Evolutionary conservation across 257 asterid genomes (phyloP).

Genomic region (Osmanthus fragrans): DNA sequence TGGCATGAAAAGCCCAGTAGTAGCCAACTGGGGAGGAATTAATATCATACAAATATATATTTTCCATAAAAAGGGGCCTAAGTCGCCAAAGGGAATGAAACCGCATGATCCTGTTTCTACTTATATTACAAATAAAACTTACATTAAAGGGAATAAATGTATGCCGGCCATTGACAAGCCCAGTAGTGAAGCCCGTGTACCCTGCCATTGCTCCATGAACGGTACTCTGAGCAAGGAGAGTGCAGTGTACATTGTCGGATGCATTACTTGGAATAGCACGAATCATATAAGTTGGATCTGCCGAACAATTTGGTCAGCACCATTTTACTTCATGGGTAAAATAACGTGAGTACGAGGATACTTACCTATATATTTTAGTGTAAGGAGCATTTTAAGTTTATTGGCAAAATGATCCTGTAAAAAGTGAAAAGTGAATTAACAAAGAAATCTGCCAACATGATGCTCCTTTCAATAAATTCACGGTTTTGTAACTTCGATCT

Average conservation of each 20-base stretch:
- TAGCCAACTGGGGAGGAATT: neutral
- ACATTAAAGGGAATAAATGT: conserved; percentile 54
- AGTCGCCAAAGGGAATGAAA: neutral
- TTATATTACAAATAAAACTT: conserved; percentile 21
- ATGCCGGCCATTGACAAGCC: conserved; percentile 53
- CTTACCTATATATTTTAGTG: conserved; percentile 53
- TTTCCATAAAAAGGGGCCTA: neutral
- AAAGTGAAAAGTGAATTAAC: conserved; percentile 27
- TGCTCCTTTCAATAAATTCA: conserved; percentile 13
- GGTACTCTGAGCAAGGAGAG: conserved; percentile 59
- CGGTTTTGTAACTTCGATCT: neutral
- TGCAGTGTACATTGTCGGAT: conserved; percentile 55
- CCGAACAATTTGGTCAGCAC: conserved; percentile 18
- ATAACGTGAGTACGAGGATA: neutral
- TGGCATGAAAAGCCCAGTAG: neutral
- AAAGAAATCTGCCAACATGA: conserved; percentile 1
- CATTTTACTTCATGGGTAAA: neutral
- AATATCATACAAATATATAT: neutral
- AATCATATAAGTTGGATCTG: conserved; percentile 61
- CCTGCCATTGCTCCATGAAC: conserved; percentile 66
- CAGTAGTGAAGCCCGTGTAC: conserved; percentile 47
- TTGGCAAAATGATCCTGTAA: conserved; percentile 46
- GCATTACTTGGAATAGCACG: conserved; percentile 65
- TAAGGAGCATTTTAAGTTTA: conserved; percentile 29
- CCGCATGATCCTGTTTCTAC: neutral